Base-by-base conservation (phyloP, 2,329 filamentous ascomycete species). In the Orbilia oligospora region DNA sequence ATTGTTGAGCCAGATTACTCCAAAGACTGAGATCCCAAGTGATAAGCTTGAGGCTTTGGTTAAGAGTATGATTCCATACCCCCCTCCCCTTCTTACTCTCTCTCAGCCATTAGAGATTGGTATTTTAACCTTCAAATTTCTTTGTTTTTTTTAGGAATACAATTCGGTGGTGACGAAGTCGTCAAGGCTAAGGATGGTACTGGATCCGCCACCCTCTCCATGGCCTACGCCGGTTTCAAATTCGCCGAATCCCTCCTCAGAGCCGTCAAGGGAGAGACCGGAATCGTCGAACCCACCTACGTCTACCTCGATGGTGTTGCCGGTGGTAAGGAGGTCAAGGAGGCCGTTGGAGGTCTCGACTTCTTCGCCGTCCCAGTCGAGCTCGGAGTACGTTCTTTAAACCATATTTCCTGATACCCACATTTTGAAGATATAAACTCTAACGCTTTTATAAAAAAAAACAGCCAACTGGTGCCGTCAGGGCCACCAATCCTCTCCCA, bases 101-200 rank as follows among this genome's bases (percentile, higher is more conserved):
- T n/a, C 3, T 41, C n/a, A n/a, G n/a, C n/a, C n/a, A n/a, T 41
- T 41, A 5, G 38, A 16, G 12, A 4, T 16, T 16, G 3, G 12
- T 16, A 9, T 22, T 22, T 8, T 20, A 20, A 9, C 44, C 20
- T 48, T 41, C 14, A 16, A n/a, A n/a, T n/a, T n/a, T n/a, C n/a
- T n/a, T n/a, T n/a, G n/a, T 41, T 41, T 16, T 41, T 41, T n/a
- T 41, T 41, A 90, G 89, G 89, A 82, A 93, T 98, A 73, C 96
- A 99, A 86, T 98, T 97, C 83, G 96, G 96, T 85, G 96, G 96
- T 88, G 96, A 99, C 82, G 94, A 97, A 87, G 94, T 97, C 80
- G 94, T 97, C 85, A 91, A 95, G 89, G 94, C 94, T 84, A 97
- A 97, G 90, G 92, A 96, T 81, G 94, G 94, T 83, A 91, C 91